Evolutionary conservation across 805 yeast genomes (phyloP).

Genomic region (Lachancea nothofagi): DNA sequence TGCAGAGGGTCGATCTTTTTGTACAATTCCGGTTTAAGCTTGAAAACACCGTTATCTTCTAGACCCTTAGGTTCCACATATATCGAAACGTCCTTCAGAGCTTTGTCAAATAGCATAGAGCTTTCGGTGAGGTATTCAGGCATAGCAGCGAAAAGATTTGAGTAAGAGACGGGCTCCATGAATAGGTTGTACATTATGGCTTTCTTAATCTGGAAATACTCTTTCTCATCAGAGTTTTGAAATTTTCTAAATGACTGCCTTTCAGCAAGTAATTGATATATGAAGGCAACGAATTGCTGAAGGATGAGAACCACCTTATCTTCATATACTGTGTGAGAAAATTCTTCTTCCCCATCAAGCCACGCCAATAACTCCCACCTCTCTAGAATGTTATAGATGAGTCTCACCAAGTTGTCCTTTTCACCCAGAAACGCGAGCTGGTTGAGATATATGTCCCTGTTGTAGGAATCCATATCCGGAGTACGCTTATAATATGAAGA

Average conservation of each 20-base stretch:
- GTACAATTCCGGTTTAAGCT: conserved; percentile 44
- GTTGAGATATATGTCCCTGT: conserved; percentile 67
- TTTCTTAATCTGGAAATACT: conserved; percentile 33
- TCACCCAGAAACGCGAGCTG: conserved; percentile 57
- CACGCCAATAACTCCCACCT: conserved; percentile 56
- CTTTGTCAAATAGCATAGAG: conserved; percentile 40
- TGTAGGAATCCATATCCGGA: conserved; percentile 49
- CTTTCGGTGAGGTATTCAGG: conserved; percentile 36
- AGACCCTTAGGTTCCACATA: conserved; percentile 63
- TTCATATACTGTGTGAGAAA: conserved; percentile 43
- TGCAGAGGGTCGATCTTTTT: conserved; percentile 54
- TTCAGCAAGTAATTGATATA: conserved; percentile 67
- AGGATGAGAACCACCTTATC: conserved; percentile 51
- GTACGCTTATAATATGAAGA: conserved; percentile 46
- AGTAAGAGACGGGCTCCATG: conserved; percentile 48
- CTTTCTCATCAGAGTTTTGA: conserved; percentile 29
- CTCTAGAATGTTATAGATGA: conserved; percentile 51
- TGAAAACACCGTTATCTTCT: conserved; percentile 61
- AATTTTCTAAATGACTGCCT: conserved; percentile 53
- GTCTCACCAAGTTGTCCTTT: conserved; percentile 45
- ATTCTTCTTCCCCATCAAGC: conserved; percentile 36
- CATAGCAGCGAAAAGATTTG: conserved; percentile 38
- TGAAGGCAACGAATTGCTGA: conserved; percentile 71
- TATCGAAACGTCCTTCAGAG: conserved; percentile 52
- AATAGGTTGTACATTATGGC: conserved; percentile 47